Percentiles rank a stretch among this genome's conserved stretches.
Conservation (phyloP, 441 rosid species). For the Caryocar brasiliense region DNA sequence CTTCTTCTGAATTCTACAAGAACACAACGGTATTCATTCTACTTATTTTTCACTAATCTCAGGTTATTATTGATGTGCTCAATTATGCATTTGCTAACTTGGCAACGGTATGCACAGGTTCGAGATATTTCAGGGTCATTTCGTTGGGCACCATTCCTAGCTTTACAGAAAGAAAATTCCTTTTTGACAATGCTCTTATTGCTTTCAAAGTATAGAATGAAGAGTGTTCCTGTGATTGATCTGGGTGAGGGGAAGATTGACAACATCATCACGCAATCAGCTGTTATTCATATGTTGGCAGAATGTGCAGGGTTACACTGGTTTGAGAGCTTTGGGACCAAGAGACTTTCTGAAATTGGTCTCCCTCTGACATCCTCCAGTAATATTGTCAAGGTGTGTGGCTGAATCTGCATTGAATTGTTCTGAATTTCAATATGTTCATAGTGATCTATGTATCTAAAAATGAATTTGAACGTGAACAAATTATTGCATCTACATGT, state of each 20-base stretch:
- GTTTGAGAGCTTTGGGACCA: constrained; percentile 93
- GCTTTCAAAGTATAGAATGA: constrained; percentile 96
- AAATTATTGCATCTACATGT: no score
- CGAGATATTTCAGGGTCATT: constrained; percentile 90
- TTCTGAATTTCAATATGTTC: no score
- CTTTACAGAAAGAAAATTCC: constrained; percentile 76
- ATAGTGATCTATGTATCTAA: no score
- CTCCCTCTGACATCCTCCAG: constrained; percentile 56
- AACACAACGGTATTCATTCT: constrained; percentile 73
- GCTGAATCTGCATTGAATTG: constrained; percentile 1
- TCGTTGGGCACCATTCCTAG: constrained; percentile 98
- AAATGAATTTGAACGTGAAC: no score
- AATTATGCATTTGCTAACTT: neutral
- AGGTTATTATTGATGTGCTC: no score
- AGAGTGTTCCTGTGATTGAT: constrained; percentile 86
- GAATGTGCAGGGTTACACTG: constrained; percentile 88
- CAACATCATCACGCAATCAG: constrained; percentile 80
- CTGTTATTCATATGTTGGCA: constrained; percentile 90
- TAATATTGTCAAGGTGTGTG: constrained; percentile 47
- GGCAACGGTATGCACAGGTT: constrained; percentile 49
- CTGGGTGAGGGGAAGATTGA: constrained; percentile 66
- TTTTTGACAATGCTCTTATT: constrained; percentile 84
- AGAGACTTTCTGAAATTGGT: constrained; percentile 73
- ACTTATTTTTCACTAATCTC: neutral
- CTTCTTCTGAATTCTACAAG: constrained; percentile 72